Conservation (phyloP, 306 rosid genomes). For the Acacia crassicarpa region DNA sequence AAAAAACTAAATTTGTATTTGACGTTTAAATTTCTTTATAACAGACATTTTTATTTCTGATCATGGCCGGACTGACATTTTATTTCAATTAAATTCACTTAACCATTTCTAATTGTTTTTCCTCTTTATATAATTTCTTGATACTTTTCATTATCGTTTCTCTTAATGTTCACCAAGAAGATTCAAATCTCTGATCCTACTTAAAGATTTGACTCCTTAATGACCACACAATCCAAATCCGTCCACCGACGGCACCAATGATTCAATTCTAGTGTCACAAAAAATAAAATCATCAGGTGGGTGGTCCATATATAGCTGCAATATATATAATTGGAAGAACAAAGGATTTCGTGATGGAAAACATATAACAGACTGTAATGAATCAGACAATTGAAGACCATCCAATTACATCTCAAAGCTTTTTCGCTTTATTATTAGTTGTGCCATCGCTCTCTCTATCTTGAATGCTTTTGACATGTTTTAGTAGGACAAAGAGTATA, state of each 20-base stretch:
- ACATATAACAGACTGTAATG: background rate
- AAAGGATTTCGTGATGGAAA: background rate
- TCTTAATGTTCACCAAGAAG: background rate
- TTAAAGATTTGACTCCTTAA: background rate
- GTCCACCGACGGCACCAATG: background rate
- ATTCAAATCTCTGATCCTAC: background rate
- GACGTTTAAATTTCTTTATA: background rate
- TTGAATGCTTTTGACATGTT: background rate
- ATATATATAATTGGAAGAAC: background rate
- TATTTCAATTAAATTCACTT: background rate
- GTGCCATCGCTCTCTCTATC: background rate
- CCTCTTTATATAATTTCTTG: background rate
- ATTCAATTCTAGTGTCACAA: background rate
- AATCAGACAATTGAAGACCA: background rate
- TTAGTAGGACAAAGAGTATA: too few species aligned
- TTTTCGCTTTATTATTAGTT: background rate
- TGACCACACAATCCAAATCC: too few species aligned
- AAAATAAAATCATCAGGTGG: background rate
- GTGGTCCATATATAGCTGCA: background rate
- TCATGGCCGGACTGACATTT: background rate
- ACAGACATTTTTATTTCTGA: background rate
- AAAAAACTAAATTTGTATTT: background rate
- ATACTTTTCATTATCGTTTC: too few species aligned
- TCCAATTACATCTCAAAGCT: background rate
- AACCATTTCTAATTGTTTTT: background rate